These are phyloP conservation scores for Beauveria rudraprayagi DNA, from an alignment of 2,329 filamentous ascomycete genomes.

Conservation along the genomic window DNA sequence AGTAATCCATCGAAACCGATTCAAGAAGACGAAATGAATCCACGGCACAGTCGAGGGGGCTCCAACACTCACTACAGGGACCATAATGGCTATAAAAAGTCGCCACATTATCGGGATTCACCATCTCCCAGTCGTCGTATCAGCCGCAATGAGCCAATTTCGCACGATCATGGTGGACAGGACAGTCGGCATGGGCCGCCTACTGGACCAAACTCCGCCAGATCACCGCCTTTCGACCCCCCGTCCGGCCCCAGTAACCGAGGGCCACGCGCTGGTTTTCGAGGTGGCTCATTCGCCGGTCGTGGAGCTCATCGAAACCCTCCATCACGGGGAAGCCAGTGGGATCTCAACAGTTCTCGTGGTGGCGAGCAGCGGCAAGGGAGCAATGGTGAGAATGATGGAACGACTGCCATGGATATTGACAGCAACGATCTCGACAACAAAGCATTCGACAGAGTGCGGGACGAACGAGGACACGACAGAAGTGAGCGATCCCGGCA, in stretches of 20 bases:
- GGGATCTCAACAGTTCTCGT: conserved; percentile 43
- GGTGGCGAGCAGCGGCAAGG: background rate
- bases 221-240: conserved; percentile 46
- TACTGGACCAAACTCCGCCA: conserved; percentile 33
- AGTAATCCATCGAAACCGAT: conserved; percentile 40
- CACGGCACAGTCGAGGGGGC: conserved; percentile 35
- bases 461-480: conserved; percentile 14
- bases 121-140: conserved; percentile 21
- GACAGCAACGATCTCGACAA: conserved; percentile 50
- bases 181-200: conserved; percentile 40
- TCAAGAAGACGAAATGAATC: conserved; percentile 42
- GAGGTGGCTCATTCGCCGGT: conserved; percentile 44
- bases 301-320: conserved; percentile 44
- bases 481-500: background rate
- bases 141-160: conserved; percentile 20
- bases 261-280: conserved; percentile 36
- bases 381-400: conserved; percentile 31
- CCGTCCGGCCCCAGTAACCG: conserved; percentile 49
- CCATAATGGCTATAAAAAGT: conserved; percentile 19
- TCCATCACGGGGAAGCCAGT: conserved; percentile 62
- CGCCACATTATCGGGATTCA: conserved; percentile 29
- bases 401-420: conserved; percentile 54
- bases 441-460: background rate
- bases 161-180: conserved; percentile 40
- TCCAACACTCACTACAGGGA: conserved; percentile 17